A percentile compares a stretch with the other conserved stretches of the same genome.
phyloP scores from a whole-genome alignment of 257 asterid genomes.

The Scutellaria minor region DNA sequence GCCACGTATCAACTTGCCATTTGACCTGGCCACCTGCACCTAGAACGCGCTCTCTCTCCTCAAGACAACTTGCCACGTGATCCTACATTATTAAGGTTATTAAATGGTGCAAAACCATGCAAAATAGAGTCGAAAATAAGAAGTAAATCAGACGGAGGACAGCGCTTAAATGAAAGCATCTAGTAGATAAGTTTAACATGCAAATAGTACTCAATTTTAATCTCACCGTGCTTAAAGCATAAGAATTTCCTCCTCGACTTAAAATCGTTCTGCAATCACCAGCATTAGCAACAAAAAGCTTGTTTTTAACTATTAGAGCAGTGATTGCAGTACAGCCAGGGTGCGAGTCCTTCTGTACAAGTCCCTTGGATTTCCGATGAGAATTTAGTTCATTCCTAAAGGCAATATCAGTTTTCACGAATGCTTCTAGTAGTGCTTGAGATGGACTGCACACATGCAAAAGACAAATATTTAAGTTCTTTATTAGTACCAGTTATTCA shows the following conservation, averaged over 20 bases:
- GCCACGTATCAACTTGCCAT: conserved; percentile 96
- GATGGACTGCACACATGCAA: conserved; percentile 61
- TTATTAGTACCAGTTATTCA: conserved; percentile 24
- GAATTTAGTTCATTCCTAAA: conserved; percentile 70
- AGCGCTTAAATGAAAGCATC: not conserved
- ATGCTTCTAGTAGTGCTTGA: conserved; percentile 76
- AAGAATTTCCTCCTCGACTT: conserved; percentile 75
- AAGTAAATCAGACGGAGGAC: not conserved
- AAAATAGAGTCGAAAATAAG: not conserved
- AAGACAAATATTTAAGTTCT: conserved; percentile 13
- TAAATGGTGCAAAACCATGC: conserved; percentile 16
- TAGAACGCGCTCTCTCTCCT: conserved; percentile 85
- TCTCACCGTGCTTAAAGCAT: conserved; percentile 87
- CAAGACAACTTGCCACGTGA: conserved; percentile 84
- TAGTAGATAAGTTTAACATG: not conserved
- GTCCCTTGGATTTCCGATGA: conserved; percentile 60
- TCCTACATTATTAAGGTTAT: conserved; percentile 67
- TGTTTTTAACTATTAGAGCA: conserved; percentile 69
- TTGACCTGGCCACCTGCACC: conserved; percentile 77
- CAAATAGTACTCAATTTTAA: not conserved
- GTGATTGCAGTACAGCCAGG: conserved; percentile 97
- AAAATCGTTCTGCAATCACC: conserved; percentile 92
- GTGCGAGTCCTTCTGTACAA: conserved; percentile 69
- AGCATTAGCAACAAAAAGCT: conserved; percentile 91
- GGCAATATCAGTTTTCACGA: conserved; percentile 75